These are phyloP conservation scores for Delphinella strobiligena DNA, from an alignment of 2,329 filamentous ascomycete genomes.

Conservation along the genomic window DNA sequence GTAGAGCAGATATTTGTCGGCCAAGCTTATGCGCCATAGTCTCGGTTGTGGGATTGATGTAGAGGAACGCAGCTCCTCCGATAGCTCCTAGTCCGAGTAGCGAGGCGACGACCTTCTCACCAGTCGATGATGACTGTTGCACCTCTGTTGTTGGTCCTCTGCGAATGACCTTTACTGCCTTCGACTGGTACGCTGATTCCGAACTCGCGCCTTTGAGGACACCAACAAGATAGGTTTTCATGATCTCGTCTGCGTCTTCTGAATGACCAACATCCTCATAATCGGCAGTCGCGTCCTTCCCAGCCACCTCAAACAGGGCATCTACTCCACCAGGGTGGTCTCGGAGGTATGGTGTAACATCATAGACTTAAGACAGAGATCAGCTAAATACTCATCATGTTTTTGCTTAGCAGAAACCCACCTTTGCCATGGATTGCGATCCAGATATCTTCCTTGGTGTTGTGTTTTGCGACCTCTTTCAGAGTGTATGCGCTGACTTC, in stretches of 20 bases:
- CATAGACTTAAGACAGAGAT: slow-evolving; percentile 48
- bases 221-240: slow-evolving; percentile 27
- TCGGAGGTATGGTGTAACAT: slow-evolving; percentile 84
- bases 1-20: too few species aligned
- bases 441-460: slow-evolving; percentile 94
- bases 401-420: too few species aligned
- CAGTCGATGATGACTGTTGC: not conserved
- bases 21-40: too few species aligned
- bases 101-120: too few species aligned
- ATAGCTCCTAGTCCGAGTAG: too few species aligned
- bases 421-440: slow-evolving; percentile 78
- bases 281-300: slow-evolving; percentile 78
- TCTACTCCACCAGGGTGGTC: slow-evolving; percentile 93
- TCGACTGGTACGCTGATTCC: slow-evolving; percentile 1
- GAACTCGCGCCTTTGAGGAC: slow-evolving; percentile 15
- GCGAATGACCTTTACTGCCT: slow-evolving; percentile 9
- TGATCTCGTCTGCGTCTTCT: slow-evolving; percentile 32
- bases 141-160: slow-evolving; percentile 9
- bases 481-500: slow-evolving; percentile 67
- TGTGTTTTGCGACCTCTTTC: slow-evolving; percentile 92
- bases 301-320: slow-evolving; percentile 93
- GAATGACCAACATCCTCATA: slow-evolving; percentile 70
- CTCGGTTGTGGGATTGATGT: too few species aligned
- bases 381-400: not conserved
- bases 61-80: too few species aligned